These are phyloP conservation scores for Pythium plurisporium DNA, from an alignment of 352 stramenopile species.

Conservation along the genomic window DNA sequence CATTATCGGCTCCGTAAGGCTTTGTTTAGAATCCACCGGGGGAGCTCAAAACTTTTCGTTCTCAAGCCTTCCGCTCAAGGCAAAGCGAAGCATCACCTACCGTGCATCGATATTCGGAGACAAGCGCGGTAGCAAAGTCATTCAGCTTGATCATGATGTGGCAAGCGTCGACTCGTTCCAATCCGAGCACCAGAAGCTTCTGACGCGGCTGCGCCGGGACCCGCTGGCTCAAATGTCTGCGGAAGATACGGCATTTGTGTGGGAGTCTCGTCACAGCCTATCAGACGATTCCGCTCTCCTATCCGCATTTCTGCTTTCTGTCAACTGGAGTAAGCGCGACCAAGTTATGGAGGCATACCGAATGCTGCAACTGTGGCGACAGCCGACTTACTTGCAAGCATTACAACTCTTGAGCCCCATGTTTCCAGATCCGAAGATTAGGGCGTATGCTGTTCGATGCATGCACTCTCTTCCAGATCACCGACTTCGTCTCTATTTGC, in stretches of 20 bases:
- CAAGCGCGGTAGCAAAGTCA: constrained; percentile 1
- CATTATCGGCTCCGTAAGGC: constrained; percentile 36
- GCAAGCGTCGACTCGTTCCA: constrained; percentile 29
- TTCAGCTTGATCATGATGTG: neutral
- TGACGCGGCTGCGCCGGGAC: constrained; percentile 53
- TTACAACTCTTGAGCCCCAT: constrained; percentile 83
- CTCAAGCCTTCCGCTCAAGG: constrained; percentile 43
- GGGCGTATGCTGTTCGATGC: constrained; percentile 89
- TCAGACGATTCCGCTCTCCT: constrained; percentile 67
- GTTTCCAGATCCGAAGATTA: constrained; percentile 89
- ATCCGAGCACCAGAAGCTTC: constrained; percentile 35
- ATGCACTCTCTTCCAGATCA: constrained; percentile 85
- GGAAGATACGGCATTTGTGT: constrained; percentile 68
- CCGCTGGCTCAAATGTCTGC: constrained; percentile 54
- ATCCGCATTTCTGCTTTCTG: constrained; percentile 80
- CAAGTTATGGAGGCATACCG: constrained; percentile 81
- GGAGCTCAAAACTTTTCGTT: constrained; percentile 49
- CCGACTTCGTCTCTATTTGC: constrained; percentile 80
- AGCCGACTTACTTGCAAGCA: constrained; percentile 76
- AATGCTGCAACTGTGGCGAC: constrained; percentile 70
- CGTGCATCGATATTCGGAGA: constrained; percentile 70
- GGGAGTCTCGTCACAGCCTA: constrained; percentile 56
- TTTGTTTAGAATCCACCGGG: constrained; percentile 46
- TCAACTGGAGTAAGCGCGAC: constrained; percentile 76
- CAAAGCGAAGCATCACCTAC: constrained; percentile 55